phyloP scores from a whole-genome alignment of 352 stramenopile species.

The Pythium sukuiense region DNA sequence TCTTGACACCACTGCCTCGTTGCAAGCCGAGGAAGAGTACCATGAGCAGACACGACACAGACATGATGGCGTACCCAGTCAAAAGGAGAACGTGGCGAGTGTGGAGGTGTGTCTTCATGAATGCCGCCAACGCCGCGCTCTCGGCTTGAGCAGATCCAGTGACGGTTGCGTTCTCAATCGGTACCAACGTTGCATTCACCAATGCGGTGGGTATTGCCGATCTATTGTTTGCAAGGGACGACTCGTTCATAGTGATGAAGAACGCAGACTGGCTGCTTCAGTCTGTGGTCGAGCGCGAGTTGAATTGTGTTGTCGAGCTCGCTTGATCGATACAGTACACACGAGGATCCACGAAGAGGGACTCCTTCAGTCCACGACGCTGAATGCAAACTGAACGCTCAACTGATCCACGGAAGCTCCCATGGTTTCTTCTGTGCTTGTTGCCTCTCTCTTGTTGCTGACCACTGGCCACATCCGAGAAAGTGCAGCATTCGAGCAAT shows the following conservation, averaged over 20 bases:
- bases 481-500: not conserved
- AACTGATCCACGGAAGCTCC: no score
- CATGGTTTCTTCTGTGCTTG: no score
- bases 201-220: not conserved
- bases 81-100: conserved; percentile 12
- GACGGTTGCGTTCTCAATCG: not conserved
- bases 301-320: not conserved
- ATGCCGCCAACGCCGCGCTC: not conserved
- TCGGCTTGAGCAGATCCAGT: not conserved
- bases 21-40: conserved; percentile 60
- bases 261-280: no score
- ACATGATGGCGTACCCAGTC: conserved; percentile 20
- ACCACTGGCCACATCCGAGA: not conserved
- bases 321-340: no score
- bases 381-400: no score
- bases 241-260: not conserved
- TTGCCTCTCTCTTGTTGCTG: no score
- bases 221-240: not conserved
- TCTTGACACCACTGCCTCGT: conserved; percentile 43
- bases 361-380: no score
- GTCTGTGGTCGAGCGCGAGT: not conserved
- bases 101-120: not conserved
- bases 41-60: conserved; percentile 18
- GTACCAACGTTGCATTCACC: not conserved
- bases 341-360: no score